A percentile compares a stretch with the other conserved stretches of the same genome.
Evolutionary conservation across 139 green algal genomes (phyloP).

Genomic region (Edaphochlamys debaryana): DNA sequence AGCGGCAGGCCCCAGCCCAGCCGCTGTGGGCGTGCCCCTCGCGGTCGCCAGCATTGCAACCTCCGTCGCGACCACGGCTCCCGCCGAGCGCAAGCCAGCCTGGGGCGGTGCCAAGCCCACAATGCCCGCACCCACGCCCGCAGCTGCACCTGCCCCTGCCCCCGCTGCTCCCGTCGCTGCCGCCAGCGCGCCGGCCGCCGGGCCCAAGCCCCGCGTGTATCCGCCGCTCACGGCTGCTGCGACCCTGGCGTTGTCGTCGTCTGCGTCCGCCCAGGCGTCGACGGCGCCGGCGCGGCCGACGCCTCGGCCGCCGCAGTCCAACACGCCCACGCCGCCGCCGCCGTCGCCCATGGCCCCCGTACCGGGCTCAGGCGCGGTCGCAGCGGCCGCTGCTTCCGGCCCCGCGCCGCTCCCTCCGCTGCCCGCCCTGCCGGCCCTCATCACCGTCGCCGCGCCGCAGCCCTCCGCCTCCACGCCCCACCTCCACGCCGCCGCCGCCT

Average conservation of each 20-base stretch:
- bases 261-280: no score
- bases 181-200: neutral
- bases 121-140: no score
- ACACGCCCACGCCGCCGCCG: neutral
- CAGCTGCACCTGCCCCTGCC: no score
- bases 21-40: neutral
- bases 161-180: no score
- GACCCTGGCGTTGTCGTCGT: no score
- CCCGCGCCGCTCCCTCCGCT: neutral
- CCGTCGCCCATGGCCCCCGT: no score
- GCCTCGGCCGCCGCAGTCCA: neutral
- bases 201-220: slow-evolving; percentile 10
- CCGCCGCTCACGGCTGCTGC: neutral
- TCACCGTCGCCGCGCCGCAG: no score
- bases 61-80: neutral
- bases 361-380: no score
- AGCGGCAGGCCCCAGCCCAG: neutral
- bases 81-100: slow-evolving; percentile 20
- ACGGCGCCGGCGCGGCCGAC: no score
- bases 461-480: neutral
- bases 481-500: no score
- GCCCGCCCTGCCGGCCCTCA: neutral
- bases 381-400: no score
- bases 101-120: slow-evolving; percentile 16
- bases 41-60: neutral